Evolutionary conservation across 2,329 filamentous ascomycete species (phyloP), one percentile per base, ranked within the genome.

Genomic region (Xylaria digitata): DNA sequence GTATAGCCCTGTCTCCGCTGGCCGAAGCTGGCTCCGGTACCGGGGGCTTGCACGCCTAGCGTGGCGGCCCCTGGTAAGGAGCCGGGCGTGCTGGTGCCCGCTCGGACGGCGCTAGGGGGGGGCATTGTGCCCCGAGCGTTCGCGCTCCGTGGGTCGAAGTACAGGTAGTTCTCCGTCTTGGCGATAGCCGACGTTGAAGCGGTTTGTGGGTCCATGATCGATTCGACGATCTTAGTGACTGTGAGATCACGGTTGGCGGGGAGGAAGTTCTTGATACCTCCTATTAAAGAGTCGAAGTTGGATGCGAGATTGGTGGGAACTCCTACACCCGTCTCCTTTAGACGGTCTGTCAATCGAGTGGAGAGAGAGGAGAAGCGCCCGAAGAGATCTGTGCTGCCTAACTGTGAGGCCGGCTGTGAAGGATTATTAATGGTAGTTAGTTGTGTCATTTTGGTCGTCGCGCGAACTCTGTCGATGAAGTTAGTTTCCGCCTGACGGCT

Each of bases 381-480:
- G 82, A 99, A 97, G 17, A 99, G 86, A 74, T 97, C 93, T 6
- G 87, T 90, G 3, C 92, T 89, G 19, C 83, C 80, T 9, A 83
- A 79, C 71, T 88, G 87, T 73, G 90, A 86, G 19, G 87, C 84
- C 15, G 89, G 83, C 67, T 91, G 85, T 15, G 86, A 84, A 9
- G 92, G 90, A 34, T 90, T 90, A 70, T 95, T 96, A 69, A 94
- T 90, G 1, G 94, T 96, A 3, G 94, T 93, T 79, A 99, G 92
- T 88, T 98, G 97, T 15, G 95, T 98, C 93, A 98, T 97, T 70
- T 96, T 93, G 5, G 95, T 98, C 57, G 97, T 94, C 71, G 96
- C 93, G 67, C 95, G 93, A 59, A 98, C 93, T 78, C 92, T 89
- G 75, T 72, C 58, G 46, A n/a, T 49, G 55, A 13, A 40, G 50